Percentiles rank a stretch among this genome's conserved stretches.
Conservation (phyloP, 345 rosid genomes). For the Erucastrum elatum region DNA sequence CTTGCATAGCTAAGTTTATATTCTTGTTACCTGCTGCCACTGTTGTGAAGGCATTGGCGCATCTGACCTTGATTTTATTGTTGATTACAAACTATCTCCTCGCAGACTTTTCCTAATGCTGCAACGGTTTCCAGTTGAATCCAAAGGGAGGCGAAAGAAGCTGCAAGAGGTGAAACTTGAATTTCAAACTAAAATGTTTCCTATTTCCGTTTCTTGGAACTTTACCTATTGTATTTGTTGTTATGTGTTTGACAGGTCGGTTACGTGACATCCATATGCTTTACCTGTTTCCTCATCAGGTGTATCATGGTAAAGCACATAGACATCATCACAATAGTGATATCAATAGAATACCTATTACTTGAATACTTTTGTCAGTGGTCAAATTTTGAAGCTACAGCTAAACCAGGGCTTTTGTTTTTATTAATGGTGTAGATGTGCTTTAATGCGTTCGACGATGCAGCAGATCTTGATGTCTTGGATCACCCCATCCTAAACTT, state of each 20-base stretch:
- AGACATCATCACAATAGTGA: neutral
- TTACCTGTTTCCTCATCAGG: constrained; percentile 77
- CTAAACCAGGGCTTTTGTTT: constrained; percentile 20
- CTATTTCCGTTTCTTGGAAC: neutral
- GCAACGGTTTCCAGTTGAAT: constrained; percentile 82
- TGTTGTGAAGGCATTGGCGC: neutral
- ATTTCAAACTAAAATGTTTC: neutral
- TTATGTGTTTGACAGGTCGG: constrained; percentile 49
- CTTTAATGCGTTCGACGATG: constrained; percentile 50
- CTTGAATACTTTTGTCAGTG: neutral
- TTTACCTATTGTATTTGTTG: neutral
- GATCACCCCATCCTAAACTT: constrained; percentile 74
- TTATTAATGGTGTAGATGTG: constrained; percentile 37
- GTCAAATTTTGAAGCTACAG: neutral
- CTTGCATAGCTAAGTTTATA: constrained; percentile 4
- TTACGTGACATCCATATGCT: constrained; percentile 68
- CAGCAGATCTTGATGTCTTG: constrained; percentile 62
- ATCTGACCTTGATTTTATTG: neutral
- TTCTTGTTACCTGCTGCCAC: constrained; percentile 5
- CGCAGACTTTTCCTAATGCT: constrained; percentile 73
- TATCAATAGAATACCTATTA: neutral
- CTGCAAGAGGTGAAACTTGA: constrained; percentile 65
- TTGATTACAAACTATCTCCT: neutral
- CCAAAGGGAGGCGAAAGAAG: constrained; percentile 83
- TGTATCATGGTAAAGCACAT: constrained; percentile 56